Evolutionary conservation across 805 yeast species (phyloP).

Genomic region (Nakazawaea laoshanensis): DNA sequence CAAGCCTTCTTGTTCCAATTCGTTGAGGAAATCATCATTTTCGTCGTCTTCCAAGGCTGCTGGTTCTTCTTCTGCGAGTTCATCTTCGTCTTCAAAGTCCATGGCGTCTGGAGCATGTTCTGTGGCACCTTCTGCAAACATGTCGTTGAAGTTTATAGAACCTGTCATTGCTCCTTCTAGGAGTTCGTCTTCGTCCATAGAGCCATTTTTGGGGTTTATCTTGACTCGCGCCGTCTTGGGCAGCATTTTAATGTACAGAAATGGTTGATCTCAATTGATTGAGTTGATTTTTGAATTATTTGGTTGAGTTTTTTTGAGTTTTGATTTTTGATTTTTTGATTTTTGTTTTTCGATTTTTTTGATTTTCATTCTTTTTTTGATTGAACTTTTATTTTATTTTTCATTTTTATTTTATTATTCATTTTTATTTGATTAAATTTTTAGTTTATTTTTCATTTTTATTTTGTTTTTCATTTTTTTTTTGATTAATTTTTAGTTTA

Average conservation of each 20-base stretch:
- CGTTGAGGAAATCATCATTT: conserved; percentile 29
- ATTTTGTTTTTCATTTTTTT: no score
- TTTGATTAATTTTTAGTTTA: no score
- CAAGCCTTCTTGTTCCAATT: conserved; percentile 27
- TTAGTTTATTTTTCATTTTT: no score
- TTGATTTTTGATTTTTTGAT: not conserved
- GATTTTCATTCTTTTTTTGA: conserved; percentile 1
- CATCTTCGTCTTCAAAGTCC: conserved; percentile 92
- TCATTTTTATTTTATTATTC: no score
- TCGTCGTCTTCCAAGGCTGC: conserved; percentile 21
- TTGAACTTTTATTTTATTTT: no score
- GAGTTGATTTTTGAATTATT: not conserved
- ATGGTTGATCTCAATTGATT: not conserved
- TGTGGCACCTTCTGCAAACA: conserved; percentile 37
- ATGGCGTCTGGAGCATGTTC: conserved; percentile 87
- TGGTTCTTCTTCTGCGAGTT: conserved; percentile 80
- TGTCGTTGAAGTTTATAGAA: conserved; percentile 21
- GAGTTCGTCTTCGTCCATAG: conserved; percentile 19
- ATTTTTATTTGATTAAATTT: no score
- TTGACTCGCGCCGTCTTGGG: not conserved
- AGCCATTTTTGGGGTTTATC: not conserved
- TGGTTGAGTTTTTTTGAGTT: no score
- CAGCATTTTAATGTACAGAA: not conserved
- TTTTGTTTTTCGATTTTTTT: conserved; percentile 1
- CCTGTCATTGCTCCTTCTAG: conserved; percentile 24